Evolutionary conservation across 2,329 filamentous ascomycete species (phyloP).

Genomic region (Microthyrium microscopicum): DNA sequence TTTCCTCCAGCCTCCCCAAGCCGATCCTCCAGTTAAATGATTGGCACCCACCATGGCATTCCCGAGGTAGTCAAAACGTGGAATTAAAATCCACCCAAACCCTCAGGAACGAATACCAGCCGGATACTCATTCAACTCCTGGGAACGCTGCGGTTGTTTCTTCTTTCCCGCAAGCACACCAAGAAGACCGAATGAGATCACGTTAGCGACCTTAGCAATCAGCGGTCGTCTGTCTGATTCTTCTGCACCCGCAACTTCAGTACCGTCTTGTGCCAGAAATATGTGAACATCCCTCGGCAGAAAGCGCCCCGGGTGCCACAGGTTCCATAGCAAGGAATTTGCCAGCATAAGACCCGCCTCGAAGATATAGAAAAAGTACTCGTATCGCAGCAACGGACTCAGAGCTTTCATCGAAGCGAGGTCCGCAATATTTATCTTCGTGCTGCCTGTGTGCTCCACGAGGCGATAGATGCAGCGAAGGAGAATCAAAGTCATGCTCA

Average conservation of each 20-base stretch:
- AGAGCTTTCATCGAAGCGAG: slow-evolving; percentile 19
- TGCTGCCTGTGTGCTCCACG: slow-evolving; percentile 41
- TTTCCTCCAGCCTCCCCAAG: no score
- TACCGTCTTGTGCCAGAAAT: slow-evolving; percentile 35
- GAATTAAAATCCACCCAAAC: no score
- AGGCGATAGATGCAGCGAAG: slow-evolving; percentile 40
- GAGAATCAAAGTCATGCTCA: slow-evolving; percentile 32
- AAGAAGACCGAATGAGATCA: not conserved
- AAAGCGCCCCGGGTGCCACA: slow-evolving; percentile 33
- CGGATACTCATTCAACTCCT: no score
- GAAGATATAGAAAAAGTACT: slow-evolving; percentile 44
- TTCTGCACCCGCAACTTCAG: slow-evolving; percentile 32
- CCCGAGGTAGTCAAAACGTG: no score
- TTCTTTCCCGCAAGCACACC: no score
- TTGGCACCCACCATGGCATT: no score
- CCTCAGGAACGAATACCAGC: no score
- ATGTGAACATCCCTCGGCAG: slow-evolving; percentile 32
- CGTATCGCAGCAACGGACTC: slow-evolving; percentile 35
- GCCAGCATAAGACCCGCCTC: slow-evolving; percentile 36
- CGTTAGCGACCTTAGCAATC: not conserved
- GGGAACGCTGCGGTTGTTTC: no score
- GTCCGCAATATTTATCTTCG: slow-evolving; percentile 23
- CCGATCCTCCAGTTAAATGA: no score
- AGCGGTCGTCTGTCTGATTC: slow-evolving; percentile 29
- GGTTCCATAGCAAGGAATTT: slow-evolving; percentile 35